Evolutionary conservation across 2,329 filamentous ascomycete species (phyloP), one percentile per base, ranked within the genome.

Genomic region (Penicillium sp.): DNA sequence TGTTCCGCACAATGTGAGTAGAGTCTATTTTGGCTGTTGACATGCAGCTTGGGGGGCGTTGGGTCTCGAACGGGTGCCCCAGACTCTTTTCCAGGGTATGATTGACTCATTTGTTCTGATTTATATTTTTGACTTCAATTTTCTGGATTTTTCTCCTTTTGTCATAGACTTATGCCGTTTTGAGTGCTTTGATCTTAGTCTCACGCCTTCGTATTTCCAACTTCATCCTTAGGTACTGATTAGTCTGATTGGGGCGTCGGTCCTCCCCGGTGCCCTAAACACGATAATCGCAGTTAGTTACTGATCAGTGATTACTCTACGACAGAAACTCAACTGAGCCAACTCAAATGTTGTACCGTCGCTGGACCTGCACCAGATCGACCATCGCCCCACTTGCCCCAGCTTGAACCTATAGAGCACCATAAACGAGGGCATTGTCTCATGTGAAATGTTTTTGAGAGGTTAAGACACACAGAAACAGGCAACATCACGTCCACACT

Each of bases 1-100:
- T 48, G 28, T 66, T 63, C 66, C 66, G 66, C 41, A 57, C 56
- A 67, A 68, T 68, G 66, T 68, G 66, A 68, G 59, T 63, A 65
- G 64, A 68, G 65, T 66, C 63, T 65, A 67, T 65, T 60, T 55
- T 41, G 22, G 25, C 38, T 31, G 35, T 59, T 64, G 56, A 67
- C 66, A 64, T 68, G 66, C 65, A 67, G 60, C 28, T 28, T 50
- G 31, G 31, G n/a, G 42, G n/a, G 31, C n/a, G 43, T 47, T 47
- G 43, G 43, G 43, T 47, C 43, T 47, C 43, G 42, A 45, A 45
- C n/a, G 28, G 22, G 15, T 31, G 22, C 43, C 43, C 43, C 43
- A 47, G 25, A 31, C n/a, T 38, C 39, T 34, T 38, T 22, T 17
- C 17, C 1, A 15, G 4, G 7, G n/a, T 50, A 11, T 10, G 14